Percentiles rank a stretch among this genome's conserved stretches.
Conservation (phyloP, 169 alveolate species). For the Miamiensis avidus region DNA sequence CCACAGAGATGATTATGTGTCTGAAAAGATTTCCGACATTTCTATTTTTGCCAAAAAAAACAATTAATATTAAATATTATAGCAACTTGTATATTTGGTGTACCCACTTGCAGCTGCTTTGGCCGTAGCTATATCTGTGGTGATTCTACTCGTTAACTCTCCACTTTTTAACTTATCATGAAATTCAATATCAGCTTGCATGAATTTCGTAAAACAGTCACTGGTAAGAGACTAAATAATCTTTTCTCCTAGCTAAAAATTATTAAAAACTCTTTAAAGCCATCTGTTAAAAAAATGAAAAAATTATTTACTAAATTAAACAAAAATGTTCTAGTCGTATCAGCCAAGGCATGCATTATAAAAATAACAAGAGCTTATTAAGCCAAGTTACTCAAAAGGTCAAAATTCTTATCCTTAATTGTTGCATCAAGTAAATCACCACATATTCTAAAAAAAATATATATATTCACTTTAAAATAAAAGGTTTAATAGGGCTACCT, state of each 20-base stretch:
- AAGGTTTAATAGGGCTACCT: background rate
- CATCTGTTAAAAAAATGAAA: no score
- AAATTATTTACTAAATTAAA: background rate
- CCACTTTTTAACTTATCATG: slow-evolving; percentile 23
- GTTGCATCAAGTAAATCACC: background rate
- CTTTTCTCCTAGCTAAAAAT: background rate
- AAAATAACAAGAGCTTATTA: background rate
- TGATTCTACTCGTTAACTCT: slow-evolving; percentile 24
- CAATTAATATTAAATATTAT: no score
- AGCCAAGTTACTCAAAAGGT: background rate
- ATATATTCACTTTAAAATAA: no score
- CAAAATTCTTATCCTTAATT: background rate
- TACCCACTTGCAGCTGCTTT: slow-evolving; percentile 36
- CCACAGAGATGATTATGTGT: background rate
- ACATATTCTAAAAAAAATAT: background rate
- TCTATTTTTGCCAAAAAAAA: background rate
- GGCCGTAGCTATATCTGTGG: slow-evolving; percentile 28
- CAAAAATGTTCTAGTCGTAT: background rate
- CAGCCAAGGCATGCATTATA: background rate
- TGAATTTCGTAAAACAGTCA: slow-evolving; percentile 44
- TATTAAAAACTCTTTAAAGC: no score
- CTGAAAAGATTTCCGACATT: background rate
- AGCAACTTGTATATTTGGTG: no score
- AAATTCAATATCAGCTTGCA: slow-evolving; percentile 26
- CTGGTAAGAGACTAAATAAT: slow-evolving; percentile 15